A percentile compares a stretch with the other conserved stretches of the same genome.
Conservation (phyloP, 2,329 filamentous ascomycete species). For the Esteya vermicola region DNA sequence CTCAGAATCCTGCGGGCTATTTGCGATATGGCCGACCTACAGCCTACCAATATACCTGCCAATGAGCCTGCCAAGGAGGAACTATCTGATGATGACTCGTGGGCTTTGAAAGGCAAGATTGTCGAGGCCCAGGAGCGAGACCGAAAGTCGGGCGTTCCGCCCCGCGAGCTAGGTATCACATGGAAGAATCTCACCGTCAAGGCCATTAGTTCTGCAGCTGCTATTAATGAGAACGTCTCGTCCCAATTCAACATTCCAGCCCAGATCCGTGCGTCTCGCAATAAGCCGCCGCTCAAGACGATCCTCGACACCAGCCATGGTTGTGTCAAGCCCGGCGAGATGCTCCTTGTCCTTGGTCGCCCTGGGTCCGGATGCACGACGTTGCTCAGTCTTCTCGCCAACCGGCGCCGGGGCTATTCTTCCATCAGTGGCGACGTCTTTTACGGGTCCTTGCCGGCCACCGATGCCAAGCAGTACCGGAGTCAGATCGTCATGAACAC, state of each 20-base stretch:
- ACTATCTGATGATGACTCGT: too few relatives aligned
- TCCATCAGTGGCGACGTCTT: constrained; percentile 50
- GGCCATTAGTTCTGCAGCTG: constrained; percentile 44
- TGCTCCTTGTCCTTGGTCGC: constrained; percentile 41
- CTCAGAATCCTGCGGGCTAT: too few relatives aligned
- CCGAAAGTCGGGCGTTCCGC: constrained; percentile 1
- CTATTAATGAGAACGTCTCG: constrained; percentile 50
- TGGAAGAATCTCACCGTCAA: constrained; percentile 52
- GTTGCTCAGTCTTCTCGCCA: constrained; percentile 49
- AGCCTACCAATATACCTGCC: too few relatives aligned
- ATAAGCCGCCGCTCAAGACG: constrained; percentile 44
- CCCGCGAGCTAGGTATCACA: constrained; percentile 38
- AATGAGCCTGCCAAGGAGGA: too few relatives aligned
- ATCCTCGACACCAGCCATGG: constrained; percentile 50
- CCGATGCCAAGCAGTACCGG: constrained; percentile 25
- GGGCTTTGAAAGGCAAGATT: too few relatives aligned
- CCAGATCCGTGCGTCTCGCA: constrained; percentile 34
- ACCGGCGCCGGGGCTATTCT: constrained; percentile 52
- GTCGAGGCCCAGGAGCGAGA: neutral
- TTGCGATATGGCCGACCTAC: too few relatives aligned
- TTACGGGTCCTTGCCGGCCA: constrained; percentile 35
- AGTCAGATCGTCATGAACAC: constrained; percentile 40
- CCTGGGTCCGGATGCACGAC: constrained; percentile 46
- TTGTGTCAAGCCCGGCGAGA: constrained; percentile 38
- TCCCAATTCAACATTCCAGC: constrained; percentile 43